Base-by-base conservation (phyloP, 805 yeast species). In the Kluyveromyces lactis region DNA sequence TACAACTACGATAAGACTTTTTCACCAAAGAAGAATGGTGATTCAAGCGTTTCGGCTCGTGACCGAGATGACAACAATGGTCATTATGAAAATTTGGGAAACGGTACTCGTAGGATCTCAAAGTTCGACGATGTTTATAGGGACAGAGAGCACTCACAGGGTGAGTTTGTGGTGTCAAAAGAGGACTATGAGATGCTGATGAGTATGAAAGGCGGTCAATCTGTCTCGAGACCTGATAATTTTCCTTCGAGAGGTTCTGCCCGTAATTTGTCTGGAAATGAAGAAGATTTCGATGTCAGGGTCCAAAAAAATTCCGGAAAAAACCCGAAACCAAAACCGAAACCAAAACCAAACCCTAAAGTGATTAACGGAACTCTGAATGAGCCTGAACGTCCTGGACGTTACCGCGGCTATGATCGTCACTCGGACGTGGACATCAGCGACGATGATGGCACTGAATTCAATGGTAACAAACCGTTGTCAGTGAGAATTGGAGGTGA, bases 1-100 rank as follows among this genome's bases (percentile, higher is more conserved):
- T 58, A 57, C 36, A 58, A 52, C 27, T 57, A 51, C 44, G 61
- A 56, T 31, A 52, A 42, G 45, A 49, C 59, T 1, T 55, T 55
- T 28, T 52, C 59, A 4, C 57, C 58, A 11, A 49, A 44, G 40
- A 49, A 46, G 29, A 18, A 28, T 10, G 24, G 24, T 9, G 15
- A 31, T 18, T 13, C 16, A 16, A 26, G 23, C 4, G 38, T 17
- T 7, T 21, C 24, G 24, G 24, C 24, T 21, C 24, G 24, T 7
- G n/a, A 27, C 11, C 7, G 30, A 7, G 30, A 27, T 6, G n/a
- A 13, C 16, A 11, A n/a, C 11, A 27, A 7, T 7, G 16, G 12
- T 17, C 16, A 27, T 9, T 21, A 39, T 31, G 32, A 42, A 1
- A 42, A 53, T 8, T 48, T 21, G 9, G 24, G 24, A 21, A 21